A percentile compares a stretch with the other conserved stretches of the same genome.
Evolutionary conservation across 2,329 filamentous ascomycete species (phyloP).

Genomic region (Arthrobotrys pseudoclavata): DNA sequence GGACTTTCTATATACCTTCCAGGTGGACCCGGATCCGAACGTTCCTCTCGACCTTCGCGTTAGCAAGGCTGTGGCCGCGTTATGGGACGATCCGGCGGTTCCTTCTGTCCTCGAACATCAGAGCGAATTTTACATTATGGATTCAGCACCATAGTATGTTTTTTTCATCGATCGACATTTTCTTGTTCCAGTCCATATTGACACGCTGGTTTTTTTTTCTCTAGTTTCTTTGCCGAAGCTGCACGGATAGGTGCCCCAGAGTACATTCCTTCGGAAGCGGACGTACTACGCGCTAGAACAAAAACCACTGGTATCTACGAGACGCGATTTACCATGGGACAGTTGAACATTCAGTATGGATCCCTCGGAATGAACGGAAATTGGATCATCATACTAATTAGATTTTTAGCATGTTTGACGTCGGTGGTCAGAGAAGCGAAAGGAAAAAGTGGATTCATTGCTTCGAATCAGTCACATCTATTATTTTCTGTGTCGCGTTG

Average conservation of each 20-base stretch:
- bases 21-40: conserved; percentile 89
- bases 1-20: conserved; percentile 86
- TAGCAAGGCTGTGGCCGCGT: conserved; percentile 82
- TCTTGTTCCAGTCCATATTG: conserved; percentile 49
- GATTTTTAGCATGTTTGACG: conserved; percentile 90
- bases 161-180: conserved; percentile 41
- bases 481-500: conserved; percentile 97
- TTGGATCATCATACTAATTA: conserved; percentile 52
- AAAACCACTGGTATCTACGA: conserved; percentile 99
- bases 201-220: conserved; percentile 61
- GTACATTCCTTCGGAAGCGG: conserved; percentile 93
- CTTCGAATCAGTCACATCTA: conserved; percentile 99
- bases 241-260: conserved; percentile 84
- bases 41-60: conserved; percentile 84
- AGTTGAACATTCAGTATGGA: conserved; percentile 95
- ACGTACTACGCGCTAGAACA: conserved; percentile 93
- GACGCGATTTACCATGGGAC: conserved; percentile 97
- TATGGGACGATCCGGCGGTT: conserved; percentile 92
- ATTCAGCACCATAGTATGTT: conserved; percentile 95
- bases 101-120: conserved; percentile 89
- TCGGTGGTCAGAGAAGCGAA: conserved; percentile 95
- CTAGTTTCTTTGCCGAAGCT: conserved; percentile 95
- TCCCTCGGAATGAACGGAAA: conserved; percentile 4
- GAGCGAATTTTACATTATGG: conserved; percentile 99
- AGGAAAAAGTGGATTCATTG: conserved; percentile 99